Evolutionary conservation across 805 yeast species (phyloP), one percentile per base, ranked within the genome.

Genomic region (Myxozyma kluyveri): DNA sequence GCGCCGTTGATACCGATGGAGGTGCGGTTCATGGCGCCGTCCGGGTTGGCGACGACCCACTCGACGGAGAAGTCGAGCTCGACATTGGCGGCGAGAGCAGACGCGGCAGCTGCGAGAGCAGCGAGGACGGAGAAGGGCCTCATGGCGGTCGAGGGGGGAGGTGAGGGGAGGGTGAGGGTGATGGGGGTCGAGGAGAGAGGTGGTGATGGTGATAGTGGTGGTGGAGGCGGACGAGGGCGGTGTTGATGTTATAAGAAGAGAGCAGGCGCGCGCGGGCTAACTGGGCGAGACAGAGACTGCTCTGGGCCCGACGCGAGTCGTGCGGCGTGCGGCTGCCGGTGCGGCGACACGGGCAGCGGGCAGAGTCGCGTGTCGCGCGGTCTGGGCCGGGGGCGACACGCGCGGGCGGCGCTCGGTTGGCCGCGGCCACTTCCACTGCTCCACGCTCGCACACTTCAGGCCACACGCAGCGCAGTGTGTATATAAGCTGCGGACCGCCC

Each of bases 1-100:
- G 69, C 61, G 77, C 85, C 85, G 63, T 84, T 84, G 67, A 83
- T 75, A 1, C 83, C 83, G 23, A 84, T 77, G 40, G 81, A 78
- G 23, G 22, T 19, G 35, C 88, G 68, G 49, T 71, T 74, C 40
- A 62, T 62, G 24, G 69, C 59, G 3, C 86, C 86, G 56, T 83
- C 88, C 1, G 86, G 85, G 62, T 77, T 79, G 42, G 77, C 78
- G 18, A 42, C 43, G 22, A 67, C 64, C 67, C 72, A 67, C 6
- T 68, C 63, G 22, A 70, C 65, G 5, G 70, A 65, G 71, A 72
- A 75, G 62, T 73, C 64, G 61, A 62, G 69, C 42, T 62, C 54
- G 45, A 54, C 59, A 26, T 64, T 61, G 26, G 58, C 60, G 21
- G 67, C 69, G 27, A 43, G 39, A 29, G 54, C 63, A 19, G 56